phyloP scores from a whole-genome alignment of 495 filamentous ascomycete species.

The Trichoderma parareesei region DNA sequence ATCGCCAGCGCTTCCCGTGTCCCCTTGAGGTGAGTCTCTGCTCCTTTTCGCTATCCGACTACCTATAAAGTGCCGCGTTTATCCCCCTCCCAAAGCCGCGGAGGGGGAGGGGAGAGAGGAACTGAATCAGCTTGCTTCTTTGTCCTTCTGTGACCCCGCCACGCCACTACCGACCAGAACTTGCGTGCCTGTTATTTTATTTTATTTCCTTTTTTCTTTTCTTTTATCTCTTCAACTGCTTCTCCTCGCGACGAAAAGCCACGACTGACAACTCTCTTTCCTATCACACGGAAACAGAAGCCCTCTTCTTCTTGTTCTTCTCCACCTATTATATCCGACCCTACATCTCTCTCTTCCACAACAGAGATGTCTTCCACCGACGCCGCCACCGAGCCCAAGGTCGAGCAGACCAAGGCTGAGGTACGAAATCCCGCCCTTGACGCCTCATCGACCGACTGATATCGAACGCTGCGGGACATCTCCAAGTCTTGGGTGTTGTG shows the following conservation, averaged over 20 bases:
- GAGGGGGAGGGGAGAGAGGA: neutral
- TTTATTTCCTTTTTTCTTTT: neutral
- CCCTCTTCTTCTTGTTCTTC: neutral
- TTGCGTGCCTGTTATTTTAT: neutral
- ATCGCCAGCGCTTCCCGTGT: no score
- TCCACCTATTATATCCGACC: neutral
- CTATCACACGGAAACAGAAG: neutral
- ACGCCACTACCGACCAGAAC: no score
- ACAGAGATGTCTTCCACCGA: constrained; percentile 13
- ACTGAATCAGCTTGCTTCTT: neutral
- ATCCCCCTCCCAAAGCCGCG: no score
- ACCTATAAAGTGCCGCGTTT: neutral
- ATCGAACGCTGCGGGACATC: neutral
- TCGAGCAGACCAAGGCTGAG: constrained; percentile 27
- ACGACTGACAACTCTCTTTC: neutral
- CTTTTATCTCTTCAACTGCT: no score
- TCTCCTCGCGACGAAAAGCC: no score
- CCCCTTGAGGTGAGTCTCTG: neutral
- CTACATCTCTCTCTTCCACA: neutral
- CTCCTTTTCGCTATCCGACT: neutral
- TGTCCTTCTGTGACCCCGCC: no score
- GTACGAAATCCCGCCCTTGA: neutral
- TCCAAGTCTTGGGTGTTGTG: neutral
- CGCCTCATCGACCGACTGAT: neutral
- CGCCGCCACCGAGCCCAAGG: constrained; percentile 28